Evolutionary conservation across 2,329 filamentous ascomycete species (phyloP).

Genomic region (Coleophoma cylindrospora): DNA sequence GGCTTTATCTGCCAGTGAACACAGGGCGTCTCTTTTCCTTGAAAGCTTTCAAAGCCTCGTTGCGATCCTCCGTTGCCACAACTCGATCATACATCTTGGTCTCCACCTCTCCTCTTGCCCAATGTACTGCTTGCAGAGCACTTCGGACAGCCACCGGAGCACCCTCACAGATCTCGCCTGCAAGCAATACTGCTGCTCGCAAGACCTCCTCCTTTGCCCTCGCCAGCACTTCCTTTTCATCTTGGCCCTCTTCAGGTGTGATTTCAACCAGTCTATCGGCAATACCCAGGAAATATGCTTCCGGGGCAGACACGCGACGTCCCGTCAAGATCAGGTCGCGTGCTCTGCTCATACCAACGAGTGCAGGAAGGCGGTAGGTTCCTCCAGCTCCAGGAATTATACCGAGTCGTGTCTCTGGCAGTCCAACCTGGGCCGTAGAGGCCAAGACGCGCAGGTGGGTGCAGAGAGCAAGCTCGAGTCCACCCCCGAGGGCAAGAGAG

Average conservation of each 20-base stretch:
- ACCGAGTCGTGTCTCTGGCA: slow-evolving; percentile 87
- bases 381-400: slow-evolving; percentile 95
- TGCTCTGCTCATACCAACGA: slow-evolving; percentile 79
- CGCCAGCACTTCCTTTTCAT: slow-evolving; percentile 43
- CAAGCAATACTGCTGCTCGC: slow-evolving; percentile 71
- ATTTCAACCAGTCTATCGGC: slow-evolving; percentile 88
- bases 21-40: slow-evolving; percentile 66
- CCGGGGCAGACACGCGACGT: slow-evolving; percentile 72
- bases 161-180: slow-evolving; percentile 82
- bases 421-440: slow-evolving; percentile 70
- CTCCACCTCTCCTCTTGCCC: slow-evolving; percentile 72
- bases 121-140: slow-evolving; percentile 71
- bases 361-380: slow-evolving; percentile 76
- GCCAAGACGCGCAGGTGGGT: slow-evolving; percentile 86
- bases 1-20: slow-evolving; percentile 47
- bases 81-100: slow-evolving; percentile 83
- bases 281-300: slow-evolving; percentile 88
- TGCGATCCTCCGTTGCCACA: slow-evolving; percentile 75
- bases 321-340: slow-evolving; percentile 88
- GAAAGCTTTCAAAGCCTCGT: slow-evolving; percentile 87
- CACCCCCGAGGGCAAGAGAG: slow-evolving; percentile 83
- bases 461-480: slow-evolving; percentile 85
- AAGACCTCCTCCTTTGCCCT: slow-evolving; percentile 64
- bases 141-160: slow-evolving; percentile 79
- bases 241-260: slow-evolving; percentile 44